Percentiles rank a stretch among this genome's conserved stretches.
Conservation (phyloP, 768 basidiomycete genomes). For the Russula virescens region DNA sequence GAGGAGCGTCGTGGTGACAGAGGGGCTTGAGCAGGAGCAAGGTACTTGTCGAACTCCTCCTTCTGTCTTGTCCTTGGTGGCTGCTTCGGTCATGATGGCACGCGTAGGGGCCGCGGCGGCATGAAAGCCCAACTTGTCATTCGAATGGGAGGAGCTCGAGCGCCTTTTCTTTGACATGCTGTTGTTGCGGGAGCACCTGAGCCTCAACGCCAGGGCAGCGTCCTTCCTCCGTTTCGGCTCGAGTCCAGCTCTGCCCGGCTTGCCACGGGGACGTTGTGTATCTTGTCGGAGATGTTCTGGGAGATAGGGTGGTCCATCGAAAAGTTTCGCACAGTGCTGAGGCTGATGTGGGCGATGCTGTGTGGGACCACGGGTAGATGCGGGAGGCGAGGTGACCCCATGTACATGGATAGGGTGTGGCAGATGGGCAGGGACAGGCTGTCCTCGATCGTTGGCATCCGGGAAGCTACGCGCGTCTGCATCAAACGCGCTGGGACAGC, state of each 20-base stretch:
- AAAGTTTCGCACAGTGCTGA: slow-evolving; percentile 73
- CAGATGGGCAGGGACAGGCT: slow-evolving; percentile 53
- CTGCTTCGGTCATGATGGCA: no score
- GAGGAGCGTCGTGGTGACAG: slow-evolving; percentile 59
- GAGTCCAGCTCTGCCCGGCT: slow-evolving; percentile 63
- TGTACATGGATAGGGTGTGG: slow-evolving; percentile 43
- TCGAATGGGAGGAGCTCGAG: no score
- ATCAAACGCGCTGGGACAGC: slow-evolving; percentile 28
- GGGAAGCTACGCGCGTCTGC: slow-evolving; percentile 26
- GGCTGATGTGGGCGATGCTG: slow-evolving; percentile 59
- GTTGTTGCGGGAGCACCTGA: slow-evolving; percentile 24
- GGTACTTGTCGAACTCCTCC: slow-evolving; percentile 56
- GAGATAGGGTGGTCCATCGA: slow-evolving; percentile 70
- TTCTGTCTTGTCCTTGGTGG: slow-evolving; percentile 25
- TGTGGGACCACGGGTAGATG: slow-evolving; percentile 48
- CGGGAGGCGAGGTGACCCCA: slow-evolving; percentile 49
- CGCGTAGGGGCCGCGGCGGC: slow-evolving; percentile 23
- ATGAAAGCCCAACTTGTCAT: slow-evolving; percentile 24
- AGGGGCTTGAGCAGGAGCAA: slow-evolving; percentile 36
- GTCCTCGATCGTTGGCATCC: slow-evolving; percentile 41
- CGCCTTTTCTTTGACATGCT: slow-evolving; percentile 29
- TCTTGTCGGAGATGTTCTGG: slow-evolving; percentile 70
- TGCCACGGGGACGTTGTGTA: slow-evolving; percentile 60
- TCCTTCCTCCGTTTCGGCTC: slow-evolving; percentile 45
- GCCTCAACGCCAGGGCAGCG: slow-evolving; percentile 26